Evolutionary conservation across 2,329 filamentous ascomycete genomes (phyloP).

Genomic region (Epichloe bromicola): DNA sequence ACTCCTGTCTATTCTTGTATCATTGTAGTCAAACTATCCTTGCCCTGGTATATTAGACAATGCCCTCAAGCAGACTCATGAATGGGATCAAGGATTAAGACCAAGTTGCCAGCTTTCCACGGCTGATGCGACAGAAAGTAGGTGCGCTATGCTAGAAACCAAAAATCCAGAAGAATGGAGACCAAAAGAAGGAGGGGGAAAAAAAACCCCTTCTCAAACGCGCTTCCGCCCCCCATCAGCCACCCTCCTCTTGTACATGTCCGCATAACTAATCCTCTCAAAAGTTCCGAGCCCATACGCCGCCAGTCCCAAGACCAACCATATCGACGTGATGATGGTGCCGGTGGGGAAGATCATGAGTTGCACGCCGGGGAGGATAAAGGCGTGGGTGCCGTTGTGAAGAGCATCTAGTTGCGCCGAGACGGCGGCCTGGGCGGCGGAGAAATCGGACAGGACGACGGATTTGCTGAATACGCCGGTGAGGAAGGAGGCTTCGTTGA

Average conservation of each 20-base stretch:
- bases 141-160: background rate
- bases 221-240: background rate
- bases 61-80: too few species aligned
- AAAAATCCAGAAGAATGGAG: too few species aligned
- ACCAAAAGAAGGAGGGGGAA: too few species aligned
- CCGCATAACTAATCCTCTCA: constrained; percentile 52
- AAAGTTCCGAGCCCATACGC: constrained; percentile 53
- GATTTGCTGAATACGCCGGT: constrained; percentile 54
- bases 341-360: constrained; percentile 60
- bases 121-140: too few species aligned
- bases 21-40: too few species aligned
- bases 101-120: too few species aligned
- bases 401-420: constrained; percentile 31
- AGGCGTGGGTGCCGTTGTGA: constrained; percentile 42
- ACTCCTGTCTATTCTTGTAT: too few species aligned
- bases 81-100: too few species aligned
- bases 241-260: constrained; percentile 40
- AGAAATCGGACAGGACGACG: constrained; percentile 37
- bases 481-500: constrained; percentile 59
- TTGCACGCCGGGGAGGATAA: constrained; percentile 55
- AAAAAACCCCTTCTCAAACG: background rate
- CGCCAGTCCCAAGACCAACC: constrained; percentile 42
- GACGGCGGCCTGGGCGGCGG: constrained; percentile 36
- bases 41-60: too few species aligned
- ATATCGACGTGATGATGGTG: constrained; percentile 50